Conservation (phyloP, 2,329 filamentous ascomycete genomes). For the Penicillium frequentans region DNA sequence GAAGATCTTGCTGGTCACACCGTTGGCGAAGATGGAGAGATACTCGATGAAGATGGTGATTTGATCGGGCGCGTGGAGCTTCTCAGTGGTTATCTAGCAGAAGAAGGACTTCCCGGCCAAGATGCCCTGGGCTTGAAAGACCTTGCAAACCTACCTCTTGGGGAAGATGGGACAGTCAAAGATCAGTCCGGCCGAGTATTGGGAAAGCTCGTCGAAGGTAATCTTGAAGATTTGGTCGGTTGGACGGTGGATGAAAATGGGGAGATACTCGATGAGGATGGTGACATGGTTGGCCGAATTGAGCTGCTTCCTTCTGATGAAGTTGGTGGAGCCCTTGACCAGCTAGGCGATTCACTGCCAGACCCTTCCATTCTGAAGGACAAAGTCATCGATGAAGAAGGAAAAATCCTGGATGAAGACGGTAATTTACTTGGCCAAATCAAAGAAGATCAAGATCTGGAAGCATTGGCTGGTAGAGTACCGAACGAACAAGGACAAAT, state of each 20-base stretch:
- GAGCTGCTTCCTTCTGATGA: neutral
- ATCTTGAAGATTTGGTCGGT: neutral
- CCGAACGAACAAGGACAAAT: neutral
- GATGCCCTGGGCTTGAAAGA: neutral
- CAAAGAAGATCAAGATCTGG: neutral
- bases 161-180: neutral
- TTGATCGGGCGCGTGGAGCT: conserved; percentile 29
- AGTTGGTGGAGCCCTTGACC: neutral
- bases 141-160: neutral
- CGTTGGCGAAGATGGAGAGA: conserved; percentile 38
- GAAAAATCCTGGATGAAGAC: neutral
- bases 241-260: neutral
- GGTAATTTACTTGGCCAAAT: neutral
- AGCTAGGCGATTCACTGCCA: neutral
- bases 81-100: neutral
- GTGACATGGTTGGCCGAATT: neutral
- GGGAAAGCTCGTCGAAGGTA: neutral
- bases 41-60: conserved; percentile 39
- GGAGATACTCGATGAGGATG: neutral
- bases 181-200: neutral
- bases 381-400: neutral
- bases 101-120: neutral
- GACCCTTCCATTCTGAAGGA: neutral
- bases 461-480: neutral
- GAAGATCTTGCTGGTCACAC: conserved; percentile 9